Evolutionary conservation across 208 protist species (phyloP), one percentile per base, ranked within the genome.

Genomic region (Porcisia deanei): DNA sequence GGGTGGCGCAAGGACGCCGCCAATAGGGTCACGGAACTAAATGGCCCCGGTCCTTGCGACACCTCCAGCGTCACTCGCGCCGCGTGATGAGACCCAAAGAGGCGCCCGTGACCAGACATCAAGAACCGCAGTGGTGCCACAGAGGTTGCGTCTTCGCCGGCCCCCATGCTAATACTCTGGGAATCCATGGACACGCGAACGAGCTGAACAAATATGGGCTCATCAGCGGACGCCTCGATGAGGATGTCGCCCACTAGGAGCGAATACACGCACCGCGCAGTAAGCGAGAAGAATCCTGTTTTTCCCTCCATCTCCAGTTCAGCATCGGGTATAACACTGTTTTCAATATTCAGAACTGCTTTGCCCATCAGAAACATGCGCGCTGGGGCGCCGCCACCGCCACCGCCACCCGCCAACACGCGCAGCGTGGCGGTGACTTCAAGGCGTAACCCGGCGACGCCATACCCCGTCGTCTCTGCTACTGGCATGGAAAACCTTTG

Each of bases 11-110:
- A 22, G 6, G 78, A 82, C 39, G 64, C 57, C 2, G 47, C 78
- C 3, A 75, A 58, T 9, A 82, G 54, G 1, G 78, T 82, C 34
- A 59, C 78, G 30, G 63, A 20, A 57, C 45, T 57, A 22, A 71
- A 55, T 30, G 5, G 8, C 39, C 75, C 73, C 66, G 60, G 49
- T 41, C 68, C 63, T 20, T 68, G 45, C 8, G 71, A 64, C 14
- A 83, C 5, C 61, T 86, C 82, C 14, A 83, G 65, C 58, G 74
- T 72, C 9, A 82, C 73, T 7, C 68, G 73, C 3, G 67, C 65
- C 37, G 9, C 16, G 25, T 75, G 78, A 47, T 70, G 7, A 0
- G 16, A 8, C 1, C 78, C 60, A 25, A 82, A 82, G 53, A 77
- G 12, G 49, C 65, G 39, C 0, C 57, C 66, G 18, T 63, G 52